These are phyloP conservation scores for Verbena officinalis DNA, from an alignment of 257 asterid species.

Conservation along the genomic window DNA sequence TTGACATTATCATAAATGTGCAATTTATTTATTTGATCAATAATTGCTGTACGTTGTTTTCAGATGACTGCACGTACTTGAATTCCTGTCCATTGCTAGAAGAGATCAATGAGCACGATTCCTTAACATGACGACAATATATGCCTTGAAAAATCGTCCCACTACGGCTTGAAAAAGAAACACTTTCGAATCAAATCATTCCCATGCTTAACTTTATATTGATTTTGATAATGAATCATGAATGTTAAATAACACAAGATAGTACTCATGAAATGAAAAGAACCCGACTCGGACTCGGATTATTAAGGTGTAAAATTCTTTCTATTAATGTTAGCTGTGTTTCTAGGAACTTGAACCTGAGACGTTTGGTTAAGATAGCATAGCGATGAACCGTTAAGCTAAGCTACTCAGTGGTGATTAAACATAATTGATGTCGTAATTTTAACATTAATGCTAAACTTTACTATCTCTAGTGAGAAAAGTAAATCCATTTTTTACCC, in stretches of 20 bases:
- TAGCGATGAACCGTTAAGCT: no score
- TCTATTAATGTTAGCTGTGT: no score
- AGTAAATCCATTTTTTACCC: background rate
- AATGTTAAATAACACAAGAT: background rate
- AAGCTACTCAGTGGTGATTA: no score
- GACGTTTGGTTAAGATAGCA: no score
- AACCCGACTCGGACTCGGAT: no score
- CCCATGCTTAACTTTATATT: background rate
- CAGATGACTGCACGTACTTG: slow-evolving; percentile 1
- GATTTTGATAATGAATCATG: slow-evolving; percentile 3
- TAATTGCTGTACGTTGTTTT: background rate
- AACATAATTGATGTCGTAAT: no score
- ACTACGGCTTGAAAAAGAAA: background rate
- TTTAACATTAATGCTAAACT: no score
- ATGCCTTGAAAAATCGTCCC: background rate
- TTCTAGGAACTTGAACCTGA: no score
- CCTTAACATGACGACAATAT: background rate
- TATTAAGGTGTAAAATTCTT: no score
- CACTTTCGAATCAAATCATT: background rate
- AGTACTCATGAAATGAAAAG: no score
- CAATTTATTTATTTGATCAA: background rate
- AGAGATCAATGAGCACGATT: slow-evolving; percentile 19
- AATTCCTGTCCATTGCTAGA: slow-evolving; percentile 12
- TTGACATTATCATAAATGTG: no score
- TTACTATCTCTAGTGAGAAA: no score